Base-by-base conservation (phyloP, 345 rosid species). In the Melaleuca quinquenervia region DNA sequence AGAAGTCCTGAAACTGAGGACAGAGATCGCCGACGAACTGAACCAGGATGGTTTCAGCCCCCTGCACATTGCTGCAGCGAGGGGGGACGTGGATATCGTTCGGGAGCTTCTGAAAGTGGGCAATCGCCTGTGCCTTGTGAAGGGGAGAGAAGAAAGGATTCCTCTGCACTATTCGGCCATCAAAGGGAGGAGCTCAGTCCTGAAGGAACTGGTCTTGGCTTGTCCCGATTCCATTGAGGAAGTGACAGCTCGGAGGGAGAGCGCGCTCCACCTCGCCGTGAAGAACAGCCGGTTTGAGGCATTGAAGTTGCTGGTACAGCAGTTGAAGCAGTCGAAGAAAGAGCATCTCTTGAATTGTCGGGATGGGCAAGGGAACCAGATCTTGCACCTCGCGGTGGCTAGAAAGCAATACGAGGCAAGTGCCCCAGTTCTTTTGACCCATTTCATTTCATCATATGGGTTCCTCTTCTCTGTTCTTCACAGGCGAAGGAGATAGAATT, bases 111-210 rank as follows among this genome's bases (percentile, higher is more conserved):
- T 90, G 83, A 88, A 84, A 86, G 55, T 87, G 52, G 88, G 89
- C 5, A 20, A 51, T 83, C 85, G 87, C 49, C 86, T 91, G 14
- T 90, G 91, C 54, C 89, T 87, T 51, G 75, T 91, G 82, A 90
- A 92, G 86, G 92, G 93, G 41, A 89, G 88, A 86, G 92, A 91
- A 3, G 86, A 89, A 24, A 89, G 64, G 87, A 83, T 89, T 82
- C 86, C 93, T 11, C 91, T 90, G 85, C 93, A 92, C 82, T 88
- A 85, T 52, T 89, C 89, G 22, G 88, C 87, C 20, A 86, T 88
- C 83, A 88, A 89, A 50, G 90, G 92, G 8, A 89, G 89, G 70
- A 55, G 86, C 82, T 24, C 83, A 44, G 87, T 87, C 86, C 52
- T 90, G 44, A 82, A 87, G 82, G 89, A 87, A 84, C 78, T 87